Percentiles rank a stretch among this genome's conserved stretches.
Evolutionary conservation across 306 rosid genomes (phyloP).

Genomic region (Prosopis cineraria): DNA sequence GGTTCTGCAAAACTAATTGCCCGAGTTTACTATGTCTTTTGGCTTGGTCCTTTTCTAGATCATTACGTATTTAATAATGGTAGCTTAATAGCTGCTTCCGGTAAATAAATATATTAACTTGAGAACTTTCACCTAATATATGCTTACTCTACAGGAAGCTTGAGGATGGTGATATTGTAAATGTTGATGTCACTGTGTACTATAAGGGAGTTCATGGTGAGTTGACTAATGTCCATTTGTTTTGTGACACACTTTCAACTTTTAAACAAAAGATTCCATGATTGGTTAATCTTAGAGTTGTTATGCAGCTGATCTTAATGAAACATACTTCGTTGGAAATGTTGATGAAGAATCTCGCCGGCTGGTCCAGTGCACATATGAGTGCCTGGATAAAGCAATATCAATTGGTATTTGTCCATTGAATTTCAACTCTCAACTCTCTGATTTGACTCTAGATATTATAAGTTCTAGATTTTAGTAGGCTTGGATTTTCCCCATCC

Average conservation of each 20-base stretch:
- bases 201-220: slow-evolving; percentile 92
- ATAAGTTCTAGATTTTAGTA: background rate
- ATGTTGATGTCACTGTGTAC: slow-evolving; percentile 84
- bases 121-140: slow-evolving; percentile 23
- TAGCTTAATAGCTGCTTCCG: no score
- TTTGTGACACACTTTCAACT: background rate
- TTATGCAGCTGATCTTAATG: slow-evolving; percentile 88
- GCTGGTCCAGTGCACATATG: slow-evolving; percentile 81
- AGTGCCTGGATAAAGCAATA: slow-evolving; percentile 95
- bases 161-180: slow-evolving; percentile 95
- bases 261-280: background rate
- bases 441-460: background rate
- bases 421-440: slow-evolving; percentile 6
- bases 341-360: slow-evolving; percentile 81
- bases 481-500: background rate
- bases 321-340: slow-evolving; percentile 93
- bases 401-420: slow-evolving; percentile 65
- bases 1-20: background rate
- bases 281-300: slow-evolving; percentile 21
- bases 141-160: slow-evolving; percentile 65
- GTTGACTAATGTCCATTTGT: slow-evolving; percentile 22
- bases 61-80: no score
- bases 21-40: slow-evolving; percentile 7
- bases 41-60: background rate
- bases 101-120: slow-evolving; percentile 13